A percentile compares a stretch with the other conserved stretches of the same genome.
Conservation (phyloP, 768 basidiomycete genomes). For the Podaxis mareebaensis region DNA sequence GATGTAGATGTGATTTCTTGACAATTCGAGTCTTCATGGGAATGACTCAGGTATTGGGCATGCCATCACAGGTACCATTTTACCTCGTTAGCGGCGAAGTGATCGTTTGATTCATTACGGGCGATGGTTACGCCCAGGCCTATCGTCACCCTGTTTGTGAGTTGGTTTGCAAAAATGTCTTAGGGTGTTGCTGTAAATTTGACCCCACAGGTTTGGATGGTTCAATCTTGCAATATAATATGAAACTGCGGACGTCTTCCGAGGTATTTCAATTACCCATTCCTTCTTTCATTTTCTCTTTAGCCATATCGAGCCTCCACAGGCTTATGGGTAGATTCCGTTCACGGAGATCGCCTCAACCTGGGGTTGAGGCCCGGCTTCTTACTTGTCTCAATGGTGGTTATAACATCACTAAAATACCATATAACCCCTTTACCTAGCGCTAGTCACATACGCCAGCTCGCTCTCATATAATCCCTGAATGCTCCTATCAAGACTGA, state of each 20-base stretch:
- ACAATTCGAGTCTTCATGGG: not conserved
- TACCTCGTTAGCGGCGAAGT: not conserved
- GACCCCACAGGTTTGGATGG: not conserved
- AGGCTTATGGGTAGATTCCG: not conserved
- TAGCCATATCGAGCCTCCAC: constrained; percentile 6
- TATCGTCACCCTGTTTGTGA: not conserved
- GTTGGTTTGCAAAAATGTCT: not conserved
- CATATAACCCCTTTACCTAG: not conserved
- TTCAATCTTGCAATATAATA: not conserved
- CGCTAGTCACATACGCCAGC: not conserved
- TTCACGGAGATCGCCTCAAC: not conserved
- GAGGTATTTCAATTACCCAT: constrained; percentile 8
- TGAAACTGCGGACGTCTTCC: not conserved
- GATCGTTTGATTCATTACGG: not conserved
- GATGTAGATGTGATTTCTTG: not conserved
- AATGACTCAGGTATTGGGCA: not conserved
- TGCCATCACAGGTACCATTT: constrained; percentile 8
- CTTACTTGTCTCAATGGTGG: not conserved
- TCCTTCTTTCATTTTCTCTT: not conserved
- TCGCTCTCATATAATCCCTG: not conserved
- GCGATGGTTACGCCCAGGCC: not conserved
- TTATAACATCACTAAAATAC: not conserved
- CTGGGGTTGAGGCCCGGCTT: not conserved
- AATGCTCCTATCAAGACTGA: not conserved
- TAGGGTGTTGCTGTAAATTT: not conserved